Evolutionary conservation across 2,329 filamentous ascomycete species (phyloP).

Genomic region (Nemania sp.): DNA sequence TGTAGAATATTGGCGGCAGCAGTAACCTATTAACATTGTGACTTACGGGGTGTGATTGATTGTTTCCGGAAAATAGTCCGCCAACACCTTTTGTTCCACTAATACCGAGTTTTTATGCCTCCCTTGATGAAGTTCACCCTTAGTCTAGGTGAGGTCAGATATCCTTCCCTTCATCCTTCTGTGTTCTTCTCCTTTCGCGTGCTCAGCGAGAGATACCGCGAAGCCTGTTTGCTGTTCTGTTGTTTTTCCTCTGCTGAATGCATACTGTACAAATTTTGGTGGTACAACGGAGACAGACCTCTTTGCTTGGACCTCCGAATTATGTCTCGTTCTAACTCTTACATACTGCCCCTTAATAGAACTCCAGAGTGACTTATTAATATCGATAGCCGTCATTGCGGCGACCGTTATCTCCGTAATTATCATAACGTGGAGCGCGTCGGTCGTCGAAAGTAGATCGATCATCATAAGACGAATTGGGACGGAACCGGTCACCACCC

Average conservation of each 20-base stretch:
- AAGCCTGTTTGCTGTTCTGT: no score
- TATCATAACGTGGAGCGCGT: conserved; percentile 24
- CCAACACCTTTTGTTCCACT: no score
- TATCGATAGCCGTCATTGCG: conserved; percentile 15
- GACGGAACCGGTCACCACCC: conserved; percentile 41
- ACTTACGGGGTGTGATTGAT: no score
- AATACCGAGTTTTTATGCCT: no score
- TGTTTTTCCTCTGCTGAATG: no score
- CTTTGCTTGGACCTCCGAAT: neutral
- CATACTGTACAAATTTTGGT: conserved; percentile 11
- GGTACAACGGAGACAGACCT: neutral
- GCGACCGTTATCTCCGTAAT: conserved; percentile 19
- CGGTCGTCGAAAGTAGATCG: conserved; percentile 30
- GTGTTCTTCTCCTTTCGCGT: neutral
- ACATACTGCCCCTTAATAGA: neutral
- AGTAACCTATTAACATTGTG: neutral
- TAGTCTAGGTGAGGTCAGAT: neutral
- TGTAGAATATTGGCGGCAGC: no score
- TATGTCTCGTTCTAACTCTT: neutral
- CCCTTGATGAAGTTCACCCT: no score
- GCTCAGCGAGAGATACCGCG: no score
- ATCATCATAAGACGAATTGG: conserved; percentile 31
- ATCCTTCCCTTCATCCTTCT: conserved; percentile 7
- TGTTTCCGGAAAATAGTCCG: no score
- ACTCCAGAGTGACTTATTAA: neutral